Conservation (phyloP, 2,329 filamentous ascomycete genomes). For the Epichloe amarillans region DNA sequence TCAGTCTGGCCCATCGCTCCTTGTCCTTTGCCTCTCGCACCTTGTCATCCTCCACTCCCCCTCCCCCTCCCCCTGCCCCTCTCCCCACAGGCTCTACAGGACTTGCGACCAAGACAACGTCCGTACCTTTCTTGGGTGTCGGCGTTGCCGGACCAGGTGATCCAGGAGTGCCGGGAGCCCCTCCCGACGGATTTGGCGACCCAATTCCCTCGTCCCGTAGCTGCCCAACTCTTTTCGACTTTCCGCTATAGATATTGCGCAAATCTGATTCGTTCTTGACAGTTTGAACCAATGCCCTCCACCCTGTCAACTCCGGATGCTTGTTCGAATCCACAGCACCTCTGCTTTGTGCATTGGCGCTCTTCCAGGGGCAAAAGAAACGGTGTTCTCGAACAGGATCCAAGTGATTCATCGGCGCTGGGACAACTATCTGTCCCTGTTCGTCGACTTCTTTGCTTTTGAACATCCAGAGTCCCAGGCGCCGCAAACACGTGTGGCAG, state of each 20-base stretch:
- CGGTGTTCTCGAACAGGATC: constrained; percentile 62
- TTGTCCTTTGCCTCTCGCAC: constrained; percentile 48
- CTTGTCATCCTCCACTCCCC: constrained; percentile 28
- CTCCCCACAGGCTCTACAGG: constrained; percentile 5
- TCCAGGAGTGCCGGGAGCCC: background rate
- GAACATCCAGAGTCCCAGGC: constrained; percentile 90
- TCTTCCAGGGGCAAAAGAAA: constrained; percentile 75
- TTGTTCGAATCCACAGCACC: constrained; percentile 19
- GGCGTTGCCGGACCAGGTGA: constrained; percentile 10
- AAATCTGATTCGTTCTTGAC: constrained; percentile 46
- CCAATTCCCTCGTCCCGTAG: background rate
- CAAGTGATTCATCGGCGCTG: constrained; percentile 51
- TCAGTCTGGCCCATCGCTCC: constrained; percentile 58
- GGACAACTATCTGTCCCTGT: constrained; percentile 37
- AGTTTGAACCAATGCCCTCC: constrained; percentile 40
- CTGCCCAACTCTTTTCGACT: constrained; percentile 14
- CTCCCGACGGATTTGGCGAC: background rate
- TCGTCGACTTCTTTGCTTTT: constrained; percentile 55
- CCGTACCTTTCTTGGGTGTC: background rate
- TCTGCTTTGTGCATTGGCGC: constrained; percentile 43
- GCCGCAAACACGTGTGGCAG: constrained; percentile 76
- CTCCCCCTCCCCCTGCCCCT: constrained; percentile 6
- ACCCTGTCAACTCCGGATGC: constrained; percentile 32
- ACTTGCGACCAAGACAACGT: constrained; percentile 4
- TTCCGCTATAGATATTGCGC: constrained; percentile 23